Evolutionary conservation across 352 stramenopile species (phyloP).

Genomic region (Pythium phragmitis): DNA sequence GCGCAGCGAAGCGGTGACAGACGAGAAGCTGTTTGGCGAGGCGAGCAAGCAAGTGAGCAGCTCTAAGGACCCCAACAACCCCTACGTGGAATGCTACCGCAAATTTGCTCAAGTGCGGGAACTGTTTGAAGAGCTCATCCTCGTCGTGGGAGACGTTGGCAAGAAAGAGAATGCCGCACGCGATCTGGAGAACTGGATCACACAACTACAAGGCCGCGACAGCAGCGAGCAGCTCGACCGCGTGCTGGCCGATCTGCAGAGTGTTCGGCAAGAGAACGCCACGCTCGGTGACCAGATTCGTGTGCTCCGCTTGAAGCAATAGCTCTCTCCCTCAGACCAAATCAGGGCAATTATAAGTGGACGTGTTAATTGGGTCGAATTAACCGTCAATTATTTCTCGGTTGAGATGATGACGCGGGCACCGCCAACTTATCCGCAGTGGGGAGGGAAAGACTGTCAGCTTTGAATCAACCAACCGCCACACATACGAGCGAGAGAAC

Average conservation of each 20-base stretch:
- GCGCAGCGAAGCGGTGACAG: conserved; percentile 73
- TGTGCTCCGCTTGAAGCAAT: conserved; percentile 15
- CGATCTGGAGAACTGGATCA: conserved; percentile 84
- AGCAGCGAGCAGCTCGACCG: conserved; percentile 66
- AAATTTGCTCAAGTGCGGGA: conserved; percentile 81
- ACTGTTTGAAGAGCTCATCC: conserved; percentile 82
- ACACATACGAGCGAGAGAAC: background rate
- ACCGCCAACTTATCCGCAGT: background rate
- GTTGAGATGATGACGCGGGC: conserved; percentile 9
- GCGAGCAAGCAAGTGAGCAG: conserved; percentile 32
- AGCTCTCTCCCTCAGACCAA: background rate
- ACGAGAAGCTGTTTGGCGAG: conserved; percentile 82
- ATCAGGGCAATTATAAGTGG: background rate
- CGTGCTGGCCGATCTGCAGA: conserved; percentile 71
- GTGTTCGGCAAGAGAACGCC: conserved; percentile 69
- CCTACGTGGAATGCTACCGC: conserved; percentile 83
- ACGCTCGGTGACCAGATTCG: conserved; percentile 33
- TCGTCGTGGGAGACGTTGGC: conserved; percentile 59
- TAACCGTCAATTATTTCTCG: conserved; percentile 1
- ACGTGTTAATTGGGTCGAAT: background rate
- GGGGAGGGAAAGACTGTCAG: background rate
- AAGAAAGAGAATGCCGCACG: conserved; percentile 75
- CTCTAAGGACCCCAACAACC: conserved; percentile 25
- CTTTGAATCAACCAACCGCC: background rate
- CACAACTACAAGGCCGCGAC: conserved; percentile 72